phyloP scores from a whole-genome alignment of 768 basidiomycete genomes.

The Cantharellus cinnabarinus region DNA sequence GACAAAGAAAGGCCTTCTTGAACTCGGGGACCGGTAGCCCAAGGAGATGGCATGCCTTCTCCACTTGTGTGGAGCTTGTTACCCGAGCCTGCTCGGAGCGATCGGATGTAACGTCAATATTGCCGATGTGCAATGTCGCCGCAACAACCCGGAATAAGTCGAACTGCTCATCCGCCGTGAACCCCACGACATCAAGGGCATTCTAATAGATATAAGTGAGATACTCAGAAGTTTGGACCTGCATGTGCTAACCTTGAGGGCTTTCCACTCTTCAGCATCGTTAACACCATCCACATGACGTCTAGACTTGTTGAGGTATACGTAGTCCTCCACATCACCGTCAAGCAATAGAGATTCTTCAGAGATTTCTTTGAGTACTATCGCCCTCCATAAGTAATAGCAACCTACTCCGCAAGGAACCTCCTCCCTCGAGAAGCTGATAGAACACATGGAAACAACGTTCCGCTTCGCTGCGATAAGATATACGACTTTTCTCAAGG shows the following conservation, averaged over 20 bases:
- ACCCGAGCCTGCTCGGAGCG: slow-evolving; percentile 57
- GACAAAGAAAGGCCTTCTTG: slow-evolving; percentile 68
- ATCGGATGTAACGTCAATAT: slow-evolving; percentile 63
- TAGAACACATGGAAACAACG: slow-evolving; percentile 96
- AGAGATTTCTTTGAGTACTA: slow-evolving; percentile 3
- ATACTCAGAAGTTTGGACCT: neutral
- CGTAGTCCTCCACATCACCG: slow-evolving; percentile 60
- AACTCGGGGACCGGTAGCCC: slow-evolving; percentile 79
- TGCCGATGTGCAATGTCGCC: slow-evolving; percentile 86
- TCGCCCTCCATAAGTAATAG: neutral
- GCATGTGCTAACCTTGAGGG: slow-evolving; percentile 37
- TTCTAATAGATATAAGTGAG: slow-evolving; percentile 22
- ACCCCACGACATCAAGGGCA: slow-evolving; percentile 80
- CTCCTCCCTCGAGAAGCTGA: slow-evolving; percentile 67
- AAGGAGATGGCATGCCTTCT: slow-evolving; percentile 65
- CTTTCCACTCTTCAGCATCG: slow-evolving; percentile 72
- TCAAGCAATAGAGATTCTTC: slow-evolving; percentile 59
- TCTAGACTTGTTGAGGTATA: slow-evolving; percentile 77
- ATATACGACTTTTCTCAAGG: slow-evolving; percentile 90
- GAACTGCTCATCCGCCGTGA: slow-evolving; percentile 62
- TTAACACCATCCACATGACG: slow-evolving; percentile 90
- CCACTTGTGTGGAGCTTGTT: slow-evolving; percentile 29
- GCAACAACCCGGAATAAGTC: slow-evolving; percentile 90
- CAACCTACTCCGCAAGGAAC: slow-evolving; percentile 42
- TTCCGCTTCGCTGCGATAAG: slow-evolving; percentile 70